These are phyloP conservation scores for Pistacia atlantica DNA, from an alignment of 345 rosid genomes.

Conservation along the genomic window DNA sequence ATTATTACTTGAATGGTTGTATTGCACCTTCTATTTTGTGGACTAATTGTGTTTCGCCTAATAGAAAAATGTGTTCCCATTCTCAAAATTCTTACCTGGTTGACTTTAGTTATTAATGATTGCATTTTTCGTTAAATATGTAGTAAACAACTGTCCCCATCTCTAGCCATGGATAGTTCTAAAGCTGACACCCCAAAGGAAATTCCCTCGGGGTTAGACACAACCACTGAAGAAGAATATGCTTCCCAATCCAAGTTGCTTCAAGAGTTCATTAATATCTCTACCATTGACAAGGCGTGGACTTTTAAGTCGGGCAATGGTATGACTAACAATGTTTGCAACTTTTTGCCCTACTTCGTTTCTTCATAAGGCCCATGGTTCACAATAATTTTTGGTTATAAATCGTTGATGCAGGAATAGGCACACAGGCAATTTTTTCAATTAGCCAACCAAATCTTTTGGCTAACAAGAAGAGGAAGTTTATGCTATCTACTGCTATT, in stretches of 20 bases:
- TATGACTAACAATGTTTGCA: slow-evolving; percentile 16
- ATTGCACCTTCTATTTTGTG: neutral
- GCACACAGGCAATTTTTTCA: slow-evolving; percentile 69
- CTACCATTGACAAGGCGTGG: slow-evolving; percentile 86
- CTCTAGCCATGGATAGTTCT: slow-evolving; percentile 53
- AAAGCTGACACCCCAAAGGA: slow-evolving; percentile 38
- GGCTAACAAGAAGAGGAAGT: slow-evolving; percentile 77
- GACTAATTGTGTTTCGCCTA: neutral
- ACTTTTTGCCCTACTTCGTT: neutral
- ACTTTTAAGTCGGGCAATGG: slow-evolving; percentile 56
- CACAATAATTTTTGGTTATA: neutral
- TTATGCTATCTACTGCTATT: slow-evolving; percentile 56
- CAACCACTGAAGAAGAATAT: slow-evolving; percentile 63
- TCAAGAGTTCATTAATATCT: slow-evolving; percentile 59
- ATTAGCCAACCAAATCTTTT: slow-evolving; percentile 79
- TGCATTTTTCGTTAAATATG: slow-evolving; percentile 19
- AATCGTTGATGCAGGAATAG: slow-evolving; percentile 43
- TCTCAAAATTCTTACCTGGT: neutral
- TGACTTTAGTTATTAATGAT: neutral
- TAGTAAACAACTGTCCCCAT: slow-evolving; percentile 34
- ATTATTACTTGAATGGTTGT: neutral
- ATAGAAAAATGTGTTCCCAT: neutral
- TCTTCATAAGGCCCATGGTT: neutral
- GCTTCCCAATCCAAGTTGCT: slow-evolving; percentile 70
- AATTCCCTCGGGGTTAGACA: slow-evolving; percentile 48